Evolutionary conservation across 108 stramenopile species (phyloP).

Genomic region (Cyclostephanos tholiformis): DNA sequence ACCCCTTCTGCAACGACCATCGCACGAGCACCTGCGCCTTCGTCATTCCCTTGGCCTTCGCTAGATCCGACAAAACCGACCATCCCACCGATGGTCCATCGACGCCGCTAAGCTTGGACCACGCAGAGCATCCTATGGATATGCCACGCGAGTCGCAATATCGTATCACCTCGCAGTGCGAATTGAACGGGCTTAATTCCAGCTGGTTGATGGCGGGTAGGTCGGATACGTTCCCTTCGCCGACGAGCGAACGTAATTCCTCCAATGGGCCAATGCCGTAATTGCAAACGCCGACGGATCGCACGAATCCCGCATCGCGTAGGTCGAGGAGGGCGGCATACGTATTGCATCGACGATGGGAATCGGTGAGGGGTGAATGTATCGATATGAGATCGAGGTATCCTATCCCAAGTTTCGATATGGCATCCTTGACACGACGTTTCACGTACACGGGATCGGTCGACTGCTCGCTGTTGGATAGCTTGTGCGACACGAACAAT

Average conservation of each 20-base stretch:
- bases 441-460: slow-evolving; percentile 41
- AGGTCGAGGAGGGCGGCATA: slow-evolving; percentile 64
- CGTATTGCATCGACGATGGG: slow-evolving; percentile 50
- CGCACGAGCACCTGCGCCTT: slow-evolving; percentile 81
- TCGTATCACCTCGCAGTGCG: slow-evolving; percentile 56
- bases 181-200: slow-evolving; percentile 79
- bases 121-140: slow-evolving; percentile 63
- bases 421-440: slow-evolving; percentile 38
- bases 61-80: slow-evolving; percentile 57
- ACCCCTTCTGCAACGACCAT: slow-evolving; percentile 81
- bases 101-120: slow-evolving; percentile 71
- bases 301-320: slow-evolving; percentile 56
- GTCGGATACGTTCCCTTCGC: background rate
- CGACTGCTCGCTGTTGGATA: slow-evolving; percentile 76
- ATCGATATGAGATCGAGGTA: slow-evolving; percentile 77
- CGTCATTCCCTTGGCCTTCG: slow-evolving; percentile 64
- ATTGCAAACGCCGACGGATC: slow-evolving; percentile 74
- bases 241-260: slow-evolving; percentile 52
- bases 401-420: slow-evolving; percentile 33
- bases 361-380: slow-evolving; percentile 71
- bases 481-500: slow-evolving; percentile 73
- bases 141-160: slow-evolving; percentile 56
- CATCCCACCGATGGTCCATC: slow-evolving; percentile 65
- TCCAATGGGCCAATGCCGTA: slow-evolving; percentile 67
- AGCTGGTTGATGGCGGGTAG: slow-evolving; percentile 72